phyloP scores from a whole-genome alignment of 2,329 filamentous ascomycete species.

The Epichloe brachyelytri region DNA sequence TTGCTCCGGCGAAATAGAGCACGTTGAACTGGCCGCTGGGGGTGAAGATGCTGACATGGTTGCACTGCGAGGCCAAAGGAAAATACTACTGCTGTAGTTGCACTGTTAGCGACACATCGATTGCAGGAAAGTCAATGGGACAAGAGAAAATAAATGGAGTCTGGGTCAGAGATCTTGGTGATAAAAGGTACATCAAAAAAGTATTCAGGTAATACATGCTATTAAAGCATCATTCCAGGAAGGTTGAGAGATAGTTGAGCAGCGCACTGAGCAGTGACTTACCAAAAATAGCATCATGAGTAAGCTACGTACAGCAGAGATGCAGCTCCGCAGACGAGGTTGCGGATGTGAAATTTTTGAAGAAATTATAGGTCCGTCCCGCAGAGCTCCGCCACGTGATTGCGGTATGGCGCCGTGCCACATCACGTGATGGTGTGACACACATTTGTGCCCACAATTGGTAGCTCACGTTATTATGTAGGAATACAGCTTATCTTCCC shows the following conservation, averaged over 20 bases:
- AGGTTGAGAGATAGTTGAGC: conserved; percentile 1
- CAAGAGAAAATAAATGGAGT: conserved; percentile 7
- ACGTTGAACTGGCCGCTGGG: conserved; percentile 58
- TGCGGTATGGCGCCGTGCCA: not conserved
- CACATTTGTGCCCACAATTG: too few relatives aligned
- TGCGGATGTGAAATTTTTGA: not conserved
- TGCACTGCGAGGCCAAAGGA: not conserved
- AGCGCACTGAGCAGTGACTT: conserved; percentile 5
- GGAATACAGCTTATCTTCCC: too few relatives aligned
- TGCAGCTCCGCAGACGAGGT: not conserved
- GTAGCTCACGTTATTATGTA: too few relatives aligned
- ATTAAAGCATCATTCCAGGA: conserved; percentile 37
- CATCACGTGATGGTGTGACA: too few relatives aligned
- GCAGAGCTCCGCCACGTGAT: not conserved
- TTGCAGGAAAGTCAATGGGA: conserved; percentile 1
- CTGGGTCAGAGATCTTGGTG: conserved; percentile 60
- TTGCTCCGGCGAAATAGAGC: conserved; percentile 70
- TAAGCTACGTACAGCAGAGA: not conserved
- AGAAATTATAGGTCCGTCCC: not conserved
- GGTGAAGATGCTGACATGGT: conserved; percentile 30
- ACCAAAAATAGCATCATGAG: conserved; percentile 2
- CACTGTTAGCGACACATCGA: not conserved
- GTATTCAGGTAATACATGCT: conserved; percentile 48
- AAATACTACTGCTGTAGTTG: not conserved
- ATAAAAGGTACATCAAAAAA: conserved; percentile 44